A percentile compares a stretch with the other conserved stretches of the same genome.
These are phyloP conservation scores for Luffa aegyptiaca DNA, from an alignment of 306 rosid genomes.

Conservation along the genomic window DNA sequence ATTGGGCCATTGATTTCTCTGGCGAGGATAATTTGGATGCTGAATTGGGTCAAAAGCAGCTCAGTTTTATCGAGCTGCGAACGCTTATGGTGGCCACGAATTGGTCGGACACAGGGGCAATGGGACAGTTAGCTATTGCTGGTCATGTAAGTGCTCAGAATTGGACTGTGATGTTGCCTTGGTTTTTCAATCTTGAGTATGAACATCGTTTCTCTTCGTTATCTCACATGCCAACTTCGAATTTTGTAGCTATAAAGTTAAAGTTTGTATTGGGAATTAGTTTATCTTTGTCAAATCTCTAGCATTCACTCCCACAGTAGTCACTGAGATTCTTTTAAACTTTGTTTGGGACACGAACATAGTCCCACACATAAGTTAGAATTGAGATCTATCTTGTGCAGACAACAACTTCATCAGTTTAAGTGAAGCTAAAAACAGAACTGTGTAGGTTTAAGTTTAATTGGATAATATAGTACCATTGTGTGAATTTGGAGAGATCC, in stretches of 20 bases:
- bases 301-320: not conserved
- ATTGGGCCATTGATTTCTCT: constrained; percentile 77
- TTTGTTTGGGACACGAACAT: not conserved
- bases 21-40: constrained; percentile 25
- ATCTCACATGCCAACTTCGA: not conserved
- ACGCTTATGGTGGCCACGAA: constrained; percentile 86
- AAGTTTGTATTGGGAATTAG: not conserved
- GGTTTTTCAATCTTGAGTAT: not conserved
- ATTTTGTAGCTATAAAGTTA: not conserved
- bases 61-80: constrained; percentile 65
- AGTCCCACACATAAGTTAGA: not conserved
- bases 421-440: not conserved
- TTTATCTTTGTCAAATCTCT: not conserved
- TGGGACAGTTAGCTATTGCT: constrained; percentile 71
- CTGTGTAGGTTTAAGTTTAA: not conserved
- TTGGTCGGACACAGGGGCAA: constrained; percentile 55
- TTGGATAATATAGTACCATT: not conserved
- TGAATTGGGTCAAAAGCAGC: constrained; percentile 27
- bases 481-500: not conserved
- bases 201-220: not conserved
- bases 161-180: not conserved
- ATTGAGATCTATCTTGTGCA: not conserved
- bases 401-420: not conserved
- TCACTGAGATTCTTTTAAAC: not conserved
- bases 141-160: constrained; percentile 59